Evolutionary conservation across 306 rosid species (phyloP).

Genomic region (Vigna reflexopilosa): DNA sequence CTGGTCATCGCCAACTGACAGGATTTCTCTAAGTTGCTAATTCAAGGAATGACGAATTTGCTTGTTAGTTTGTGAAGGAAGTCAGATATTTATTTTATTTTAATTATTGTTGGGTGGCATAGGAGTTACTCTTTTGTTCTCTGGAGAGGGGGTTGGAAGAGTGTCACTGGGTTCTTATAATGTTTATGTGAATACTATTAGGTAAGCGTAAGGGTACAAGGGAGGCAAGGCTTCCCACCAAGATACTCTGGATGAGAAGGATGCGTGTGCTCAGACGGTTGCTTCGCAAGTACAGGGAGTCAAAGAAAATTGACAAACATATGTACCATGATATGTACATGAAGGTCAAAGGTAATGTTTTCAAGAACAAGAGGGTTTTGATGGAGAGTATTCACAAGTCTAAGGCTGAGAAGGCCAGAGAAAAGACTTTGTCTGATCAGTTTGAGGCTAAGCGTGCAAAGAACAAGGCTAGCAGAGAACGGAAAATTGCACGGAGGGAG

Average conservation of each 20-base stretch:
- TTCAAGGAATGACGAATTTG: background rate
- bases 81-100: no score
- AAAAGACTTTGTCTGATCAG: conserved; percentile 55
- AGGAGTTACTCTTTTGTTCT: background rate
- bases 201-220: conserved; percentile 61
- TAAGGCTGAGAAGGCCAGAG: conserved; percentile 60
- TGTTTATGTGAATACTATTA: conserved; percentile 10
- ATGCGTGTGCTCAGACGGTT: conserved; percentile 54
- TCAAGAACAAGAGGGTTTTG: conserved; percentile 56
- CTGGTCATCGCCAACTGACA: no score
- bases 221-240: conserved; percentile 58
- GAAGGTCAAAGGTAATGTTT: conserved; percentile 58
- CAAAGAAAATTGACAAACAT: conserved; percentile 57
- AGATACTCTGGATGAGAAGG: conserved; percentile 55
- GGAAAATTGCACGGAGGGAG: conserved; percentile 51
- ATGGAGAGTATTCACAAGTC: conserved; percentile 61
- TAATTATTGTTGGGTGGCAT: background rate
- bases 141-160: background rate
- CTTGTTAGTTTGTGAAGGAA: background rate
- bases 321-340: conserved; percentile 59
- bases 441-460: conserved; percentile 60
- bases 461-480: conserved; percentile 64
- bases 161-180: background rate
- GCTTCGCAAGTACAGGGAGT: conserved; percentile 52
- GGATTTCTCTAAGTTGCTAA: background rate